Evolutionary conservation across 345 rosid species (phyloP), one percentile per base, ranked within the genome.

Genomic region (Geranium brycei): DNA sequence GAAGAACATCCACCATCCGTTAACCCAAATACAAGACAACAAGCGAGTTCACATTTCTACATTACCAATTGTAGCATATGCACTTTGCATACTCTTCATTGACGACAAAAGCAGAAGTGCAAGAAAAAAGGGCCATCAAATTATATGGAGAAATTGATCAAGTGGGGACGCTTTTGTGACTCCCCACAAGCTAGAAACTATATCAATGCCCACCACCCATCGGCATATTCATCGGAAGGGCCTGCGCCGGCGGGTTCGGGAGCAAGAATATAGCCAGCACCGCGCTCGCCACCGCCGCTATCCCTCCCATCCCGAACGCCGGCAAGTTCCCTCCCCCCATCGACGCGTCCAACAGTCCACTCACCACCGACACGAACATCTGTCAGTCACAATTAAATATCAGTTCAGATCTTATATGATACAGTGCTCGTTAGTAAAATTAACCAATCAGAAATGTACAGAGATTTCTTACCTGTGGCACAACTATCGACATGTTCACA

Each of bases 401-500:
- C 41, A 35, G 28, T 23, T 23, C 28, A 23, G 1, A 23, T 23
- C 2, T 23, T 2, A 23, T 23, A 23, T 23, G 28, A 23, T 2
- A 23, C 28, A 23, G 1, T 23, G 28, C 28, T 23, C 28, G 28
- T 23, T 2, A 23, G 28, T 23, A 23, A 23, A 23, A 23, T 23
- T 23, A 23, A 2, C 28, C 28, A 23, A 23, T n/a, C 0, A 35
- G 0, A 35, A 35, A 35, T 35, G 10, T 35, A 35, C 41, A 3
- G 41, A 35, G 10, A 35, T 35, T 35, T 35, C 8, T 55, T 72
- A 87, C 95, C 87, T 92, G 96, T 11, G 98, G 98, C 56, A 87
- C 51, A 31, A 87, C 93, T 8, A 92, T 84, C 3, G 91, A 83
- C 51, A 87, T 72, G 78, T 92, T 92, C 17, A 92, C 76, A 64